Base-by-base conservation (phyloP, 306 rosid species). In the Mimosa bimucronata region DNA sequence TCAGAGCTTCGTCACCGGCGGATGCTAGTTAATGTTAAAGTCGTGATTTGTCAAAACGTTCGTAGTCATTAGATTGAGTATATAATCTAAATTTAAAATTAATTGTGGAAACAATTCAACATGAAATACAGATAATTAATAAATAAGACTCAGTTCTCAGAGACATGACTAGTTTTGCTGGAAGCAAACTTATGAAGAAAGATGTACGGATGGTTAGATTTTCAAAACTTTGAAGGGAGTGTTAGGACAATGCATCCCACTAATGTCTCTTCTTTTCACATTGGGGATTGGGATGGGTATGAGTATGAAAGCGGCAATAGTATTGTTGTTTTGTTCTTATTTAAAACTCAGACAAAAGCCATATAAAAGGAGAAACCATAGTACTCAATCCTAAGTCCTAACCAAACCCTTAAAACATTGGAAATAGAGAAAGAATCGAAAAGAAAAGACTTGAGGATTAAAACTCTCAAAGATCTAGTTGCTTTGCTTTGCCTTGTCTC, bases 391-490 rank as follows among this genome's bases (percentile, higher is more conserved):
- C 5, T 1, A 19, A 53, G 5, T 34, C 37, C 5, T 34, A 6
- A 86, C 91, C 79, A 80, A 81, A 83, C 90, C 82, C 83, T 62
- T 79, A 87, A 78, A 7, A 7, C 98, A 83, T 91, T 77, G 94
- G 94, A 87, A 91, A 89, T 73, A 79, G 98, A 83, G 90, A 93
- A 85, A 81, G 78, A 83, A 14, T 3, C 13, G 29, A 55, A 69
- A 75, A 68, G 52, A 44, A 76, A 88, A 88, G 87, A 87, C 82
- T 86, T 76, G 82, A 78, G 89, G 87, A 81, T 13, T 60, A 25
- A 13, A 88, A 86, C 74, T 73, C 55, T 12, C 71, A 64, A 78
- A 84, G 89, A 83, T 89, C 91, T 82, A 81, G 71, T 9, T 66
- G 16, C 89, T 84, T 87, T 83, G 85, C 85, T 84, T 48, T 48